Evolutionary conservation across 1,284 basidiomycete species (phyloP).

Genomic region (Tilletia caries): DNA sequence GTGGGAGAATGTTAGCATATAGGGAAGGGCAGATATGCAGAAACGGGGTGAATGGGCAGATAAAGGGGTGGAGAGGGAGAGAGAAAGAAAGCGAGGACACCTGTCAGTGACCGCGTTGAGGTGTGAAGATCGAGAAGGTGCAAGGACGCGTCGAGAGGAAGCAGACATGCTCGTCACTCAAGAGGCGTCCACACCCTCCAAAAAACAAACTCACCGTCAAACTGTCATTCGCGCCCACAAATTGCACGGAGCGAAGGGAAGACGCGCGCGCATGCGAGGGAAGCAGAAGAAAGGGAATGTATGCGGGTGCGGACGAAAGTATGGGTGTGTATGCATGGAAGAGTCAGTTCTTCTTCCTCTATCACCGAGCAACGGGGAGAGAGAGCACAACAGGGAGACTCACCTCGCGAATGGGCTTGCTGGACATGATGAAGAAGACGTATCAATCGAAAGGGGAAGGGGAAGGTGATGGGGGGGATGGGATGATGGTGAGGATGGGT

Average conservation of each 20-base stretch:
- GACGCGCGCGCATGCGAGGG: not conserved
- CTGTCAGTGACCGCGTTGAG: too few relatives aligned
- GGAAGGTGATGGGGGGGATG: not conserved
- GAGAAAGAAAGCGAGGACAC: not conserved
- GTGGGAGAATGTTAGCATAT: not conserved
- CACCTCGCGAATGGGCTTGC: slow-evolving; percentile 14
- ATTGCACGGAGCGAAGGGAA: not conserved
- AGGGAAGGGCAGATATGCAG: not conserved
- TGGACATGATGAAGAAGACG: slow-evolving; percentile 3
- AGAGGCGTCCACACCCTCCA: too few relatives aligned
- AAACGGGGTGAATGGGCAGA: not conserved
- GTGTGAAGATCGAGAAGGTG: too few relatives aligned
- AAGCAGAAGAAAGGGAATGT: not conserved
- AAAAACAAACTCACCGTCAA: not conserved
- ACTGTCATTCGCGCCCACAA: not conserved
- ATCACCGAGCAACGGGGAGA: not conserved
- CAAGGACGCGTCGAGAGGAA: too few relatives aligned
- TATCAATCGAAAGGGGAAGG: not conserved
- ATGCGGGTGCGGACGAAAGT: not conserved
- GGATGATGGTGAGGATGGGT: not conserved
- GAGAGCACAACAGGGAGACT: not conserved
- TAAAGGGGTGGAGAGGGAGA: not conserved
- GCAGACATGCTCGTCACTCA: too few relatives aligned
- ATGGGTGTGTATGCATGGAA: not conserved
- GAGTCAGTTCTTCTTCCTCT: not conserved